These are phyloP conservation scores for Rauvolfia tetraphylla DNA, from an alignment of 257 asterid genomes.

Conservation along the genomic window DNA sequence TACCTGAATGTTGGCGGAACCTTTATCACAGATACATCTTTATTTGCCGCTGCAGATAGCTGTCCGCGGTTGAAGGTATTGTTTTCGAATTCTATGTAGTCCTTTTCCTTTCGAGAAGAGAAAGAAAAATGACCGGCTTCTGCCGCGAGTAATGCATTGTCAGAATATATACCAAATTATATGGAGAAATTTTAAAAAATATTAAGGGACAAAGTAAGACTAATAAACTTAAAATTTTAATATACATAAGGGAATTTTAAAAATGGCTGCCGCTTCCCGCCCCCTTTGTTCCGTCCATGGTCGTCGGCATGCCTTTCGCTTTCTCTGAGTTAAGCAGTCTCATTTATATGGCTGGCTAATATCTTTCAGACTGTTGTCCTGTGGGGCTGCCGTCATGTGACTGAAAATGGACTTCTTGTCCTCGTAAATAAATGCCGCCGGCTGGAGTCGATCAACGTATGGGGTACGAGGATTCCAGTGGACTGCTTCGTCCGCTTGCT, in stretches of 20 bases:
- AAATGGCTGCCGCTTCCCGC: too few species aligned
- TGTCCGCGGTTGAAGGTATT: conserved; percentile 74
- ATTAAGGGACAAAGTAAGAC: too few species aligned
- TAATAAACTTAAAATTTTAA: too few species aligned
- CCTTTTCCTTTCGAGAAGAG: too few species aligned
- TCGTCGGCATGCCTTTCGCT: background rate
- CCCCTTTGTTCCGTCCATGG: too few species aligned
- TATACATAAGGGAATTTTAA: too few species aligned
- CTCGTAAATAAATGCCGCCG: conserved; percentile 70
- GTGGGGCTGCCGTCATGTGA: conserved; percentile 93
- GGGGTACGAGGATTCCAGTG: conserved; percentile 75
- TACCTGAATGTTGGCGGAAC: conserved; percentile 93
- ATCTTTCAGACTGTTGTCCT: conserved; percentile 58
- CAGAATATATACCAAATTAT: too few species aligned
- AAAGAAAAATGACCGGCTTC: background rate
- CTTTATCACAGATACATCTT: conserved; percentile 67
- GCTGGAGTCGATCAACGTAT: conserved; percentile 74
- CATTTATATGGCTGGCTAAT: background rate
- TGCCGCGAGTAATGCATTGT: background rate
- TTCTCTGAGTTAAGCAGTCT: background rate
- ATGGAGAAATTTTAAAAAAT: too few species aligned
- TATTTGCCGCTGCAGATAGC: conserved; percentile 66
- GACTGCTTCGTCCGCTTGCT: conserved; percentile 67
- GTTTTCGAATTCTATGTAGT: background rate
- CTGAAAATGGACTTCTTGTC: conserved; percentile 68